Evolutionary conservation across 2,329 filamentous ascomycete species (phyloP), one percentile per base, ranked within the genome.

Genomic region (Orbilia oligospora): DNA sequence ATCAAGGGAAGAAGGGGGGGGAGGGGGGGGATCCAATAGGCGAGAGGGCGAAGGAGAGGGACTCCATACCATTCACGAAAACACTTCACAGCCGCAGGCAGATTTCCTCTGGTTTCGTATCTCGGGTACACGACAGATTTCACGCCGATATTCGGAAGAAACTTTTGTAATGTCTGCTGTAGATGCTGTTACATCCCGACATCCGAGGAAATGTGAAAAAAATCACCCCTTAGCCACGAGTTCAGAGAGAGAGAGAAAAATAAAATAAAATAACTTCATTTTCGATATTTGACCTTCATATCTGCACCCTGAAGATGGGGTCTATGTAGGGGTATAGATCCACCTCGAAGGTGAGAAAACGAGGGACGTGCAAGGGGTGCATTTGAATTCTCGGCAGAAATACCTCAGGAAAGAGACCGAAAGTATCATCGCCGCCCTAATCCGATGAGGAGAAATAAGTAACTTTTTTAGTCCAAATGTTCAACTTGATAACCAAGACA

Each of bases 91-190:
- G 91, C 92, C 79, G 91, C 88, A 56, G 87, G 86, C 58, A 96
- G 85, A 83, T 95, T 91, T 16, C 93, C 93, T 76, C 91, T 87
- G n/a, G 93, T 96, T 84, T 95, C 92, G 84, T 91, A 96, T 81
- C 89, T 90, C 38, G 93, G 93, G 83, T 95, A 96, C n/a, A 92
- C 89, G 61, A 92, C 85, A 38, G 89, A 87, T 68, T 88, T 86
- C 71, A 96, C 88, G 70, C 90, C 87, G 81, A 94, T 84, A 80
- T 91, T 90, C 61, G 92, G 92, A 20, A 95, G 87, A 12, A 89
- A 88, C 83, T 88, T 86, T 76, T 89, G 87, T 14, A 95, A 86
- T 38, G 91, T 87, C 20, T 87, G 86, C 65, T 89, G 88, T 53
- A 96, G 87, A 83, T 94, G 89, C 80, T 82, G 61, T 72, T 72